phyloP scores from a whole-genome alignment of 225 moss, liverwort and hornwort species.

The Sphagnum contortum region DNA sequence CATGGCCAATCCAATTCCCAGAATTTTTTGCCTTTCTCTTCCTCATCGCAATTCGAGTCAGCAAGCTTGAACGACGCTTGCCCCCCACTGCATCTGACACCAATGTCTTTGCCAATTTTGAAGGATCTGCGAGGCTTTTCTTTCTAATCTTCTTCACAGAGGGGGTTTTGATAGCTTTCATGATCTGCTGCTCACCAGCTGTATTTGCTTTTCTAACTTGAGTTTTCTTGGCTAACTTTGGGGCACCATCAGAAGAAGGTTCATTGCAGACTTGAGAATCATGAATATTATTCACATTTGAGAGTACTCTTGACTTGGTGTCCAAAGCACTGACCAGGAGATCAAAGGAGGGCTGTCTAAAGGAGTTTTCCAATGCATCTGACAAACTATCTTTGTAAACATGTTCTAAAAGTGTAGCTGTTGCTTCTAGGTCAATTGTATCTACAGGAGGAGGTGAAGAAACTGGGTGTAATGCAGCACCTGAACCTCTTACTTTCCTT shows the following conservation, averaged over 20 bases:
- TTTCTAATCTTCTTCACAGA: conserved; percentile 8
- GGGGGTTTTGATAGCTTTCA: conserved; percentile 9
- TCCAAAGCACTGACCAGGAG: conserved; percentile 38
- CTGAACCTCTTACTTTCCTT: conserved; percentile 6
- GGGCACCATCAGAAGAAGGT: conserved; percentile 10
- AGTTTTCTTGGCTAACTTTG: conserved; percentile 31
- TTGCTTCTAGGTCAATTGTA: conserved; percentile 19
- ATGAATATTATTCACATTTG: not conserved
- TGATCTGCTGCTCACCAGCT: conserved; percentile 24
- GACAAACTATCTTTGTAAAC: conserved; percentile 18
- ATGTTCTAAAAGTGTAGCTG: conserved; percentile 13
- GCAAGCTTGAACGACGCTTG: conserved; percentile 77
- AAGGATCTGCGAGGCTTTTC: not conserved
- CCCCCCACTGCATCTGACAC: conserved; percentile 34
- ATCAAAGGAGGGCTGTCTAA: conserved; percentile 28
- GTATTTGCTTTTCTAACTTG: conserved; percentile 11
- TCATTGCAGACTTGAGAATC: not conserved
- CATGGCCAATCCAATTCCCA: not conserved
- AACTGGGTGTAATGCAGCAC: not conserved
- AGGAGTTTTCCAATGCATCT: conserved; percentile 20
- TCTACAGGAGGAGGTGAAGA: conserved; percentile 15
- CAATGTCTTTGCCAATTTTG: conserved; percentile 7
- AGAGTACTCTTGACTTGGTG: conserved; percentile 8
- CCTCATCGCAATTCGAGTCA: conserved; percentile 66
- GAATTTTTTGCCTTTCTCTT: conserved; percentile 14